These are phyloP conservation scores for Phenoliferia sp. DNA, from an alignment of 1,284 basidiomycete species.

Conservation along the genomic window DNA sequence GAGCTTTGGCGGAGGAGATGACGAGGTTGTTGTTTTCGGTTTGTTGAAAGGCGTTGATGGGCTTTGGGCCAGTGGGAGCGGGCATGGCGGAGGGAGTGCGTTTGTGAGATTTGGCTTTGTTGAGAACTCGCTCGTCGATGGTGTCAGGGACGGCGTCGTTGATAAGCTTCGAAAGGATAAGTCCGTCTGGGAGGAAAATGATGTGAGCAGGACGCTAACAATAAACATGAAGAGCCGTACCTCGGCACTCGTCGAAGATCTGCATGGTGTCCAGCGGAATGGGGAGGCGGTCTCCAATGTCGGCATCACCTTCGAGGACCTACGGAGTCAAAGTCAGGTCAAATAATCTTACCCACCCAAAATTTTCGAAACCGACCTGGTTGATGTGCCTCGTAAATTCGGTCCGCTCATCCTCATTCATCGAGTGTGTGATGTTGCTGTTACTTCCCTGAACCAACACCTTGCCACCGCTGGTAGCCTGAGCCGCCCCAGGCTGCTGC, in stretches of 20 bases:
- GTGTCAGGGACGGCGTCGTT: conserved; percentile 99
- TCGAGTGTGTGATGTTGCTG: conserved; percentile 92
- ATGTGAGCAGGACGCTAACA: not conserved
- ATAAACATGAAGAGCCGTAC: conserved; percentile 37
- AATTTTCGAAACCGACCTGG: conserved; percentile 51
- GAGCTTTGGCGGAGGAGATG: conserved; percentile 94
- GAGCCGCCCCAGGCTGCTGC: not conserved
- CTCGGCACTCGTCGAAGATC: conserved; percentile 89
- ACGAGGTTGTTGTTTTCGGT: conserved; percentile 99
- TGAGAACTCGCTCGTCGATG: conserved; percentile 95
- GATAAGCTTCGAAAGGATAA: conserved; percentile 96
- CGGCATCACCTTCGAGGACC: conserved; percentile 85
- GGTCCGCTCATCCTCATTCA: conserved; percentile 93
- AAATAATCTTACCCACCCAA: not conserved
- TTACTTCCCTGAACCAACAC: conserved; percentile 93
- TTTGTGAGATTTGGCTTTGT: conserved; percentile 53
- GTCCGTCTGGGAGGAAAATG: conserved; percentile 57
- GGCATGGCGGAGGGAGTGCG: conserved; percentile 25
- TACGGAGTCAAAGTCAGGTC: conserved; percentile 39
- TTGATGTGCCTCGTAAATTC: conserved; percentile 99
- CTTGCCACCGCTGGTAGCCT: conserved; percentile 57
- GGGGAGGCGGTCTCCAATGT: conserved; percentile 76
- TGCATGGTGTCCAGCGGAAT: conserved; percentile 99
- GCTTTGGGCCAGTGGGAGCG: conserved; percentile 43
- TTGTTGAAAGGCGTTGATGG: conserved; percentile 91